A percentile compares a stretch with the other conserved stretches of the same genome.
These are phyloP conservation scores for Pisolithus tinctorius DNA, from an alignment of 768 basidiomycete genomes.

Conservation along the genomic window DNA sequence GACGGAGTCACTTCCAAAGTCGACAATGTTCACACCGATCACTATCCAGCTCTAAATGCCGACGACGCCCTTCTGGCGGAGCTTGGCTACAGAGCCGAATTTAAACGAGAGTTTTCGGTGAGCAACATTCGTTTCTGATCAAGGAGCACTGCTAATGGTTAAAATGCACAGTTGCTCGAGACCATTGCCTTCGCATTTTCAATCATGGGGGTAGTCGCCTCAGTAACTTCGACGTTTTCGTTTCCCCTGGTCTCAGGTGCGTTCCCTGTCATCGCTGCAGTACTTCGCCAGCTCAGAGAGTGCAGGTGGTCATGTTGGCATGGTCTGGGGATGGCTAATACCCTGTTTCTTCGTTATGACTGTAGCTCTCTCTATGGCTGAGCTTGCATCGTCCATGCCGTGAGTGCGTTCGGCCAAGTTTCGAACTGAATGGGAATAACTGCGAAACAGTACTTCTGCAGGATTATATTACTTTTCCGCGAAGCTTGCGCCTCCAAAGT, in stretches of 20 bases:
- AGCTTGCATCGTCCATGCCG: constrained; percentile 72
- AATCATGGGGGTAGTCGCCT: constrained; percentile 68
- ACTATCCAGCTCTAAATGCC: constrained; percentile 28
- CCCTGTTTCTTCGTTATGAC: constrained; percentile 62
- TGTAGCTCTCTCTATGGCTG: constrained; percentile 67
- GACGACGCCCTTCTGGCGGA: constrained; percentile 56
- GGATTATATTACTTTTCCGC: constrained; percentile 77
- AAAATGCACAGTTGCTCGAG: constrained; percentile 40
- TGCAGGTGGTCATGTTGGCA: constrained; percentile 66
- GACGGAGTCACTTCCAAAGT: constrained; percentile 7
- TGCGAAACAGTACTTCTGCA: constrained; percentile 54
- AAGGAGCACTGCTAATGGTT: not conserved
- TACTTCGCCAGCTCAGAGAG: not conserved
- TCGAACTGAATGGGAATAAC: not conserved
- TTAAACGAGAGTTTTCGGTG: constrained; percentile 70
- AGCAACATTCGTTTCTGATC: constrained; percentile 7
- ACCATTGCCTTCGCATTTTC: constrained; percentile 62
- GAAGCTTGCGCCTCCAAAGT: constrained; percentile 58
- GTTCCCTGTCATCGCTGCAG: constrained; percentile 7
- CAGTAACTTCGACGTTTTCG: constrained; percentile 57
- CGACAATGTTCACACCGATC: constrained; percentile 3
- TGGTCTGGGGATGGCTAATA: constrained; percentile 74
- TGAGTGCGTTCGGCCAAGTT: constrained; percentile 28
- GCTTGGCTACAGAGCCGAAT: constrained; percentile 67
- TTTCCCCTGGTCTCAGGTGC: constrained; percentile 60